phyloP scores from a whole-genome alignment of 805 yeast genomes.

The Ogataea wickerhamii region DNA sequence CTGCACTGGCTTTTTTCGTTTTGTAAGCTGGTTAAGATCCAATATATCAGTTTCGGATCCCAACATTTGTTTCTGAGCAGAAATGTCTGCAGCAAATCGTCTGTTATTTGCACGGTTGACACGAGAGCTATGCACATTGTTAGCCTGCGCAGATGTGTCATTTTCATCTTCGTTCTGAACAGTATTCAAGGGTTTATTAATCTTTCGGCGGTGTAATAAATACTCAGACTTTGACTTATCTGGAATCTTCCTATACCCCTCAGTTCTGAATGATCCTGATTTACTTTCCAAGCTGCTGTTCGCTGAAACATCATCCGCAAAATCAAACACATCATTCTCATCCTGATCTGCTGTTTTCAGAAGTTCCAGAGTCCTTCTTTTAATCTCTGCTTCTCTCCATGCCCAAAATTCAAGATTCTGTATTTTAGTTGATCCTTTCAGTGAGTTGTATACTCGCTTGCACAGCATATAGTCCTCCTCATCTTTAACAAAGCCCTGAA shows the following conservation, averaged over 20 bases:
- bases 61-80: conserved; percentile 70
- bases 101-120: conserved; percentile 83
- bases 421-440: conserved; percentile 17
- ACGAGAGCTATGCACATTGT: conserved; percentile 65
- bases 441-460: conserved; percentile 38
- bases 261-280: conserved; percentile 64
- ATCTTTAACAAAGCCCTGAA: conserved; percentile 61
- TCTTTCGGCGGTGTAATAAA: conserved; percentile 74
- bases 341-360: conserved; percentile 18
- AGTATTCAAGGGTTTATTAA: conserved; percentile 68
- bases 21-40: conserved; percentile 81
- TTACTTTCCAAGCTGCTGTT: conserved; percentile 35
- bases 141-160: conserved; percentile 27
- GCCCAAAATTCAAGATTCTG: conserved; percentile 57
- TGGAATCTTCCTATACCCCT: conserved; percentile 69
- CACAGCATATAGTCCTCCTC: conserved; percentile 67
- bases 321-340: conserved; percentile 26
- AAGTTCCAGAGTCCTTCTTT: conserved; percentile 12
- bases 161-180: conserved; percentile 59
- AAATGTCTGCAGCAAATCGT: conserved; percentile 84
- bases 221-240: conserved; percentile 72
- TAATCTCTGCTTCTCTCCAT: conserved; percentile 50
- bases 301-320: conserved; percentile 26
- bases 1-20: conserved; percentile 90
- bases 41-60: conserved; percentile 81